These are phyloP conservation scores for Monosporozyma servazzii DNA, from an alignment of 805 yeast genomes.

Conservation along the genomic window DNA sequence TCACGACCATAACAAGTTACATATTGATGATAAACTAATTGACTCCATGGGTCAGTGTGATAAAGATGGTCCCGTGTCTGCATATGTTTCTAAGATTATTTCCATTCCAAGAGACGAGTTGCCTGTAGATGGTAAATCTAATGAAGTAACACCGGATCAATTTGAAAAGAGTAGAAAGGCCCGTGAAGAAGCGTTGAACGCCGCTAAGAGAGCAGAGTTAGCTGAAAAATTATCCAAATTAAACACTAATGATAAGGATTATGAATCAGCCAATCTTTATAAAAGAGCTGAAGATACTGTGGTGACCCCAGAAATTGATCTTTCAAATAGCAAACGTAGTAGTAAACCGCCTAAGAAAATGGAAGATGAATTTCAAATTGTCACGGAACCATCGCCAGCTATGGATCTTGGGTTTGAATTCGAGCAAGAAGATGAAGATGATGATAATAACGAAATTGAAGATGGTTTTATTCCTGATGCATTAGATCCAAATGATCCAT, in stretches of 20 bases:
- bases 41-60: conserved; percentile 61
- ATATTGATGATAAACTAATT: conserved; percentile 41
- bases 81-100: conserved; percentile 82
- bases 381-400: conserved; percentile 22
- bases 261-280: conserved; percentile 12
- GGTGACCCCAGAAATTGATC: conserved; percentile 19
- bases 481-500: conserved; percentile 32
- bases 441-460: conserved; percentile 14
- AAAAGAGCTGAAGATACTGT: conserved; percentile 21
- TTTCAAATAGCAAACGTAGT: conserved; percentile 3
- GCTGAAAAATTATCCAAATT: conserved; percentile 23
- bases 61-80: conserved; percentile 52
- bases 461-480: conserved; percentile 23
- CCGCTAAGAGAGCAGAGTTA: conserved; percentile 46
- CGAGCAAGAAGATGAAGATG: conserved; percentile 12
- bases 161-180: conserved; percentile 56
- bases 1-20: conserved; percentile 24
- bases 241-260: conserved; percentile 7
- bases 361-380: conserved; percentile 14
- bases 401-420: conserved; percentile 21
- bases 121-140: conserved; percentile 42
- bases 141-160: conserved; percentile 43
- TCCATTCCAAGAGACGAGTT: conserved; percentile 77
- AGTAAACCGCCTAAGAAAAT: conserved; percentile 1
- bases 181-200: conserved; percentile 57